phyloP scores from a whole-genome alignment of 2,329 filamentous ascomycete species.

The Exserohilum rostratum region DNA sequence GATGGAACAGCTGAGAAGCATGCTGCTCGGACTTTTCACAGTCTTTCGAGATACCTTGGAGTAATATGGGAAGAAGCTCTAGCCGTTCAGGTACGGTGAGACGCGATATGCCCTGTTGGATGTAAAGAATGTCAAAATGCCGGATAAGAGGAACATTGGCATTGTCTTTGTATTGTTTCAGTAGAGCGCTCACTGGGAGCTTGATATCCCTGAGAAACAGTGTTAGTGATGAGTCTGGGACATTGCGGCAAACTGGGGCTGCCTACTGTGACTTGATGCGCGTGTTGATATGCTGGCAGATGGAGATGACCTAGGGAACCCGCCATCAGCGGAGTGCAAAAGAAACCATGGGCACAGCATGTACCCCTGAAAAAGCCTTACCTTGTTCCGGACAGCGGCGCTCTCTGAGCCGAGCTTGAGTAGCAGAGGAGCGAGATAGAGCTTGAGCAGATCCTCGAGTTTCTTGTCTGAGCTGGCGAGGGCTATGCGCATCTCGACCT shows the following conservation, averaged over 20 bases:
- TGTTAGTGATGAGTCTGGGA: slow-evolving; percentile 15
- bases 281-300: slow-evolving; percentile 75
- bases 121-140: slow-evolving; percentile 86
- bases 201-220: slow-evolving; percentile 61
- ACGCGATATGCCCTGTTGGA: slow-evolving; percentile 79
- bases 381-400: slow-evolving; percentile 79
- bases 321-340: slow-evolving; percentile 41
- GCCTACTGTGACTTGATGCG: slow-evolving; percentile 62
- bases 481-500: slow-evolving; percentile 82
- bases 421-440: slow-evolving; percentile 80
- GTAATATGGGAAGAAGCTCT: slow-evolving; percentile 72
- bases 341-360: background rate
- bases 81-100: slow-evolving; percentile 68
- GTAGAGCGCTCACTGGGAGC: slow-evolving; percentile 79
- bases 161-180: slow-evolving; percentile 88
- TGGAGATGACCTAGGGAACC: slow-evolving; percentile 62
- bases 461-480: slow-evolving; percentile 84
- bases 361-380: slow-evolving; percentile 29
- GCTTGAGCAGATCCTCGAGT: slow-evolving; percentile 76
- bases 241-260: background rate
- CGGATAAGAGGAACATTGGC: slow-evolving; percentile 73
- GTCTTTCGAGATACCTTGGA: slow-evolving; percentile 69
- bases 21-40: slow-evolving; percentile 61
- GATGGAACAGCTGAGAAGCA: slow-evolving; percentile 75
- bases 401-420: slow-evolving; percentile 86